Percentiles rank a stretch among this genome's conserved stretches.
Evolutionary conservation across 345 rosid genomes (phyloP).

Genomic region (Salix exigua): DNA sequence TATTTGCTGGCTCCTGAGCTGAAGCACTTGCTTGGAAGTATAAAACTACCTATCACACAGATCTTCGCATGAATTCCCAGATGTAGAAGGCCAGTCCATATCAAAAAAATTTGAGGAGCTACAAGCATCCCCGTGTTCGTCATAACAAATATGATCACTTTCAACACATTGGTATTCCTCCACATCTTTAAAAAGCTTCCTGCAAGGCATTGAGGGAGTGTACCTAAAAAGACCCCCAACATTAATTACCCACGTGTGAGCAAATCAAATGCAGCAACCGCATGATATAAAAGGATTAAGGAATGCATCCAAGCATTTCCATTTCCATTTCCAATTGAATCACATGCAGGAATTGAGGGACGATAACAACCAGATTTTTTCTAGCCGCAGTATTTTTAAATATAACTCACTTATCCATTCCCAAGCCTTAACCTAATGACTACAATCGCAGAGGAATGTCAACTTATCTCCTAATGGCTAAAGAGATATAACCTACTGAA

Average conservation of each 20-base stretch:
- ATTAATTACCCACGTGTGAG: conserved; percentile 9
- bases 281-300: neutral
- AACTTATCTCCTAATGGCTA: neutral
- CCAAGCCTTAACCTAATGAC: neutral
- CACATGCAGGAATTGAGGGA: neutral
- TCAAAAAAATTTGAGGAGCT: conserved; percentile 64
- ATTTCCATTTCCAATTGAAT: neutral
- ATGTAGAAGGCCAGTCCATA: conserved; percentile 85
- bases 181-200: conserved; percentile 34
- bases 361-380: neutral
- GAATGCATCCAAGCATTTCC: neutral
- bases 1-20: neutral
- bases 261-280: neutral
- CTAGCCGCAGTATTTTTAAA: neutral
- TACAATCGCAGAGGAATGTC: neutral
- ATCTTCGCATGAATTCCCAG: conserved; percentile 85
- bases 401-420: neutral
- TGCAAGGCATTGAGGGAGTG: conserved; percentile 30
- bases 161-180: conserved; percentile 41
- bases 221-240: conserved; percentile 35
- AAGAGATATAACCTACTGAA: neutral
- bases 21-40: neutral
- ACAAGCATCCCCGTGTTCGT: conserved; percentile 51
- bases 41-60: conserved; percentile 52
- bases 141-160: conserved; percentile 42